Base-by-base conservation (phyloP, 2,329 filamentous ascomycete species). In the Botrytis fabae region DNA sequence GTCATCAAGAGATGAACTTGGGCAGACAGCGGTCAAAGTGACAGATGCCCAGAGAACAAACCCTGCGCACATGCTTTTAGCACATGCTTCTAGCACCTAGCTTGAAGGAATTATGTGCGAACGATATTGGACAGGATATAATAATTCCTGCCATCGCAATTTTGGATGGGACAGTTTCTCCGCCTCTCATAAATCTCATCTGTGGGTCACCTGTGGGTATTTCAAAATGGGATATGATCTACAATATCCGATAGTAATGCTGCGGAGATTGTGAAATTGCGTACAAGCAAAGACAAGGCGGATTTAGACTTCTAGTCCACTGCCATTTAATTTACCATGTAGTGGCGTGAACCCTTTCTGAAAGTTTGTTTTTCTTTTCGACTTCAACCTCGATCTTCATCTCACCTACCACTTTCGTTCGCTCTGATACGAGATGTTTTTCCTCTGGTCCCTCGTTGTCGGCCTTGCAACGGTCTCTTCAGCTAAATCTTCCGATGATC, bases 401-500 rank as follows among this genome's bases (percentile, higher is more conserved):
- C 40, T 60, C 51, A 71, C 35, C 48, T 48, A 57, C 46, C 40
- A n/a, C 28, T 32, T 42, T 42, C n/a, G n/a, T 10, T 57, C 42
- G 38, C 38, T 9, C n/a, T 22, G 59, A 42, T 12, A 69, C 46
- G 16, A 73, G 44, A 74, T 74, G 73, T 25, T 73, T 32, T 66
- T 65, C 28, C 54, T 73, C 28, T 73, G 54, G 59, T 42, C 48
- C 18, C 60, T 73, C n/a, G 22, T 74, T 54, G 42, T 71, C 48
- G 66, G 74, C 57, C 64, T 75, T 44, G 73, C 28, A 51, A 40
- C 63, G 2, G 71, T 51, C 16, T 48, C 62, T 60, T 62, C 60
- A 14, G 59, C 44, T 60, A 57, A 63, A 38, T 44, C 14, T n/a
- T 69, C 48, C 18, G 35, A 57, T 69, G 16, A 2, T 16, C 48